phyloP scores from a whole-genome alignment of 768 basidiomycete species.

The Zangia roseola region DNA sequence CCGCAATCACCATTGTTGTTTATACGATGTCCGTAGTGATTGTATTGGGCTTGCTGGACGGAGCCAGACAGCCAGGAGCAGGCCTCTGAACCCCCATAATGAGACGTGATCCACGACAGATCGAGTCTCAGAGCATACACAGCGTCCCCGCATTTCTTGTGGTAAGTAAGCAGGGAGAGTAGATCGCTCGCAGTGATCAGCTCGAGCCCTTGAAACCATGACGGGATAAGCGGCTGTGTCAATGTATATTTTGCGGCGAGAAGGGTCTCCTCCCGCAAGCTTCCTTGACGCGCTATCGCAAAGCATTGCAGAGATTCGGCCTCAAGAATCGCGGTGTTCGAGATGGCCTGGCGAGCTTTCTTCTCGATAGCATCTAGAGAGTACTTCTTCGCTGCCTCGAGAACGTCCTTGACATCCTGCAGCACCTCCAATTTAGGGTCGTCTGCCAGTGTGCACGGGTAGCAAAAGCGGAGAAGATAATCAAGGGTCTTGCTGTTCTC shows the following conservation, averaged over 20 bases:
- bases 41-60: accelerated
- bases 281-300: slow-evolving; percentile 29
- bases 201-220: slow-evolving; percentile 26
- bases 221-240: slow-evolving; percentile 18
- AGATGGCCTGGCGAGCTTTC: slow-evolving; percentile 20
- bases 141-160: slow-evolving; percentile 11
- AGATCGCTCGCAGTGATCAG: slow-evolving; percentile 27
- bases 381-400: slow-evolving; percentile 18
- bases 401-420: slow-evolving; percentile 3
- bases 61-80: slow-evolving; percentile 12
- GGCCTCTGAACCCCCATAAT: not conserved
- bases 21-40: too few species aligned
- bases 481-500: slow-evolving; percentile 25
- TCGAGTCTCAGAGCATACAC: slow-evolving; percentile 4
- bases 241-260: slow-evolving; percentile 33
- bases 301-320: slow-evolving; percentile 29
- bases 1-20: not conserved
- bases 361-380: slow-evolving; percentile 14
- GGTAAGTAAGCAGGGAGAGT: slow-evolving; percentile 25
- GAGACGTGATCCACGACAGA: slow-evolving; percentile 12
- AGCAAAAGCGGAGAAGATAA: slow-evolving; percentile 28
- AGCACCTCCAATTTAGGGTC: slow-evolving; percentile 17
- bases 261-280: slow-evolving; percentile 19
- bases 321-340: slow-evolving; percentile 14
- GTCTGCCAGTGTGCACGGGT: slow-evolving; percentile 20